These are phyloP conservation scores for Avena eriantha DNA, from an alignment of 176 grass and related monocot genomes.

Conservation along the genomic window DNA sequence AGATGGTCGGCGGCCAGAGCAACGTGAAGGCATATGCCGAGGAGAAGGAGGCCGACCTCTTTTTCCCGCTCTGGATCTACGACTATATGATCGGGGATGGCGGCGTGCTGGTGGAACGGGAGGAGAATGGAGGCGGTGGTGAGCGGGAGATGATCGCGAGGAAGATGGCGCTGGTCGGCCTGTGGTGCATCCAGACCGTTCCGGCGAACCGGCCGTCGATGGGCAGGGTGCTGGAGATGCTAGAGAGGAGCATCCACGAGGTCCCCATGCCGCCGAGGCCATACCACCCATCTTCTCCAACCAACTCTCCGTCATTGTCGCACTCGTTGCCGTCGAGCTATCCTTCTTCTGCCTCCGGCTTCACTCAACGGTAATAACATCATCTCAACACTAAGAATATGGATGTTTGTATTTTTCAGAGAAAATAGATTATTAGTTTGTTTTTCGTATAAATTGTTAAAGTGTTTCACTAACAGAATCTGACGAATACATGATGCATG, in stretches of 20 bases:
- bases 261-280: constrained; percentile 61
- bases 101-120: constrained; percentile 24
- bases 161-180: constrained; percentile 64
- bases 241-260: constrained; percentile 52
- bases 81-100: constrained; percentile 47
- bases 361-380: constrained; percentile 29
- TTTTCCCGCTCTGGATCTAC: constrained; percentile 78
- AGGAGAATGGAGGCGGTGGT: neutral
- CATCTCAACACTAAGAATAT: neutral
- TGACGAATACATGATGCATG: neutral
- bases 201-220: constrained; percentile 67
- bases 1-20: constrained; percentile 60
- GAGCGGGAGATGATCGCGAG: constrained; percentile 49
- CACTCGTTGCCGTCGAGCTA: constrained; percentile 37
- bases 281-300: constrained; percentile 44
- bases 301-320: constrained; percentile 29
- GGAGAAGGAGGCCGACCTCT: constrained; percentile 37
- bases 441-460: neutral
- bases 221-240: constrained; percentile 77
- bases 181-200: constrained; percentile 74
- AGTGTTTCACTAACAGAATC: neutral
- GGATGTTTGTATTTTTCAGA: no score
- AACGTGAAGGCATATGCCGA: constrained; percentile 37
- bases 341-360: constrained; percentile 43
- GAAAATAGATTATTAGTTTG: neutral